Evolutionary conservation across 2,329 filamentous ascomycete genomes (phyloP).

Genomic region (Mollisia scopiformis): DNA sequence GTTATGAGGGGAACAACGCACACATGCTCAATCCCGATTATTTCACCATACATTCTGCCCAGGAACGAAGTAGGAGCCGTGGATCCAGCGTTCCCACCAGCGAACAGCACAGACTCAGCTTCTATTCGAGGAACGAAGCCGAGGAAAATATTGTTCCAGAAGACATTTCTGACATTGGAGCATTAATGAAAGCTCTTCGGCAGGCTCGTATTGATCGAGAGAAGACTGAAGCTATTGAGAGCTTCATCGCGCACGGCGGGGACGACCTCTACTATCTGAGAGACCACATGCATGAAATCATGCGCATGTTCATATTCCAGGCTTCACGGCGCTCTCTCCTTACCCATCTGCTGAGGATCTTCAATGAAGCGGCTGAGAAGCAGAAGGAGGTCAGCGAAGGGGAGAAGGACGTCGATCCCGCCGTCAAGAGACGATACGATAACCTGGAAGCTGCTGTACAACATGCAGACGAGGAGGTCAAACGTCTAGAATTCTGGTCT

Average conservation of each 20-base stretch:
- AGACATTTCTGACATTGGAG: slow-evolving; percentile 58
- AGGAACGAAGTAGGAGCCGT: slow-evolving; percentile 45
- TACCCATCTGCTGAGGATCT: slow-evolving; percentile 65
- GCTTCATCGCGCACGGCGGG: slow-evolving; percentile 76
- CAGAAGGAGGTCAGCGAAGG: slow-evolving; percentile 43
- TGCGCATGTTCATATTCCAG: slow-evolving; percentile 88
- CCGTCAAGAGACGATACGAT: slow-evolving; percentile 51
- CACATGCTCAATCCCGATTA: slow-evolving; percentile 77
- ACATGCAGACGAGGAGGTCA: slow-evolving; percentile 80
- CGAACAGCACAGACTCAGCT: slow-evolving; percentile 27
- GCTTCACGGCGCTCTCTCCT: slow-evolving; percentile 80
- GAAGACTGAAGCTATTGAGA: slow-evolving; percentile 82
- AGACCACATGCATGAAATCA: slow-evolving; percentile 78
- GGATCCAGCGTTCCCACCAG: slow-evolving; percentile 27
- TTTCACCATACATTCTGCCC: slow-evolving; percentile 71
- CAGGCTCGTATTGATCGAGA: slow-evolving; percentile 82
- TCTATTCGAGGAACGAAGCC: slow-evolving; percentile 34
- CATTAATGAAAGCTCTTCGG: slow-evolving; percentile 70
- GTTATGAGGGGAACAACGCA: slow-evolving; percentile 48
- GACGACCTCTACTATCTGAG: slow-evolving; percentile 78
- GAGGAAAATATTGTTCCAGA: slow-evolving; percentile 52
- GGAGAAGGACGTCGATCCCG: slow-evolving; percentile 37
- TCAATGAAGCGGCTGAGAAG: slow-evolving; percentile 57
- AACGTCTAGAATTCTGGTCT: slow-evolving; percentile 84
- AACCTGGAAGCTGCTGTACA: slow-evolving; percentile 75